Percentiles rank a stretch among this genome's conserved stretches.
phyloP scores from a whole-genome alignment of 2,329 filamentous ascomycete species.

The Pyrenophora tritici-repentis region DNA sequence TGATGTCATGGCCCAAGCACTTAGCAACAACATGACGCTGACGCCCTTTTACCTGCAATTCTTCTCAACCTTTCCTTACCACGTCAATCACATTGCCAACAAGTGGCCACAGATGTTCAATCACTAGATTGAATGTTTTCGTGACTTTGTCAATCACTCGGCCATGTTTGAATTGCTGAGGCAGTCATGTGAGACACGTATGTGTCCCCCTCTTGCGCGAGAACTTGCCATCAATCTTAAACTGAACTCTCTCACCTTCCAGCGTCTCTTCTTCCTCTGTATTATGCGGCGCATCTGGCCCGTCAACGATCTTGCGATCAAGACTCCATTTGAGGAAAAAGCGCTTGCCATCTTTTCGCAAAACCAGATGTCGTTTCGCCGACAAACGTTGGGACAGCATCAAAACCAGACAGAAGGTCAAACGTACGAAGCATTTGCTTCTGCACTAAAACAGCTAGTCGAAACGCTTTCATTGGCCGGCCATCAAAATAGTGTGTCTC shows the following conservation, averaged over 20 bases:
- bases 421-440: neutral
- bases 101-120: slow-evolving; percentile 33
- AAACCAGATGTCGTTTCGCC: slow-evolving; percentile 15
- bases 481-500: neutral
- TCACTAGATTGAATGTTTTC: slow-evolving; percentile 40
- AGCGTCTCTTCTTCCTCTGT: slow-evolving; percentile 60
- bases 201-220: slow-evolving; percentile 61
- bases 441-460: no score
- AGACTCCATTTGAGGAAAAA: slow-evolving; percentile 12
- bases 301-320: neutral
- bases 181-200: slow-evolving; percentile 24
- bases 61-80: slow-evolving; percentile 56
- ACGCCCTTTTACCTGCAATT: slow-evolving; percentile 49
- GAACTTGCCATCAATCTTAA: slow-evolving; percentile 59
- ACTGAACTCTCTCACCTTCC: slow-evolving; percentile 58
- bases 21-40: slow-evolving; percentile 55
- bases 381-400: neutral
- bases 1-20: slow-evolving; percentile 49
- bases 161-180: slow-evolving; percentile 14
- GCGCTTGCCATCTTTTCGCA: slow-evolving; percentile 5
- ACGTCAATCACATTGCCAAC: slow-evolving; percentile 32
- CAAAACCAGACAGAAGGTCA: neutral
- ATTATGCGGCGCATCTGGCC: slow-evolving; percentile 53
- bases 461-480: neutral
- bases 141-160: slow-evolving; percentile 50